Evolutionary conservation across 768 basidiomycete genomes (phyloP), one percentile per base, ranked within the genome.

Genomic region (Boletus vinaceobasis): DNA sequence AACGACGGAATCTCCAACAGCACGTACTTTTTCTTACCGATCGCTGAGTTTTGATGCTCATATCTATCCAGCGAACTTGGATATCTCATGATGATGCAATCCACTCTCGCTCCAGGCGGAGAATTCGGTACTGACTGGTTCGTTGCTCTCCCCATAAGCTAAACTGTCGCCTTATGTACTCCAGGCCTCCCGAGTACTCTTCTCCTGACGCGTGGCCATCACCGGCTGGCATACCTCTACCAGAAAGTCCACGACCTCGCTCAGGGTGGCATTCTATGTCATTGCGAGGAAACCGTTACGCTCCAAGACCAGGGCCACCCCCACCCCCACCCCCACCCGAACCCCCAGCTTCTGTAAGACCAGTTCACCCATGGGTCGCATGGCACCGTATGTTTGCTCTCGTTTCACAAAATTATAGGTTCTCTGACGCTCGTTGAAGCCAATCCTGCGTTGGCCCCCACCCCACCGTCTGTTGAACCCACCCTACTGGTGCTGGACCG

Each of bases 81-180:
- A n/a, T 79, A 76, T 52, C 73, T 90, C 31, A 67, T 90, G 48
- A 75, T 74, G 56, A 74, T 85, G 75, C 82, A 80, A 66, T 77
- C 86, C 36, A 86, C 86, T 65, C 86, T 88, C 63, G 84, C 82
- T 4, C 81, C 86, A 26, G 87, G 86, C 48, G 90, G 88, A 46
- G 84, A 87, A 67, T 90, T 85, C 60, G 85, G 87, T 61, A 77
- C 84, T 8, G 82, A 86, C 43, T 88, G 89, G 90, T 82, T 33
- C 52, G 70, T 45, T 31, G 10, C n/a, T 42, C 7, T 17, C 19
- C 14, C n/a, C 27, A n/a, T 42, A 8, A 6, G 9, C 32, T 38
- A 21, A 7, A 31, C 9, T 19, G 44, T 33, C 14, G 11, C 21
- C 42, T 43, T 23, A 52, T 21, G 31, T 33, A 21, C 31, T 17